These are phyloP conservation scores for Chaetomiaceae sp. DNA, from an alignment of 2,329 filamentous ascomycete genomes.

Conservation along the genomic window DNA sequence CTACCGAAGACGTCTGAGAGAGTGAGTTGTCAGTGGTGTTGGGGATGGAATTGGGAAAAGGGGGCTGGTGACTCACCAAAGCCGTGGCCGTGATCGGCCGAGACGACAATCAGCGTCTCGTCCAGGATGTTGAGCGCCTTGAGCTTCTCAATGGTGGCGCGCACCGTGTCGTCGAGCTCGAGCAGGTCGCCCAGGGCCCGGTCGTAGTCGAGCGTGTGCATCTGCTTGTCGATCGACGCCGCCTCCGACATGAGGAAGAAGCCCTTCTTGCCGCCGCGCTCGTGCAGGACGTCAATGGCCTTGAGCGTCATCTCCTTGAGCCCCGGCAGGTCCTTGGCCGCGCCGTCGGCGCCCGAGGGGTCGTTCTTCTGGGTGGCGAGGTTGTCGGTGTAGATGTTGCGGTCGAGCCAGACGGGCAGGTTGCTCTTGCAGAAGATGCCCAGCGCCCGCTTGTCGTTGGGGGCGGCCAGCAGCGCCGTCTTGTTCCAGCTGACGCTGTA, in stretches of 20 bases:
- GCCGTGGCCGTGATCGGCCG: slow-evolving; percentile 84
- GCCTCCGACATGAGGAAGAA: slow-evolving; percentile 89
- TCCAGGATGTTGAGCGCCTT: slow-evolving; percentile 61
- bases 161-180: slow-evolving; percentile 79
- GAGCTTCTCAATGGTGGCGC: slow-evolving; percentile 68
- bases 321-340: slow-evolving; percentile 72
- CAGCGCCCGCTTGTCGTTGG: slow-evolving; percentile 60
- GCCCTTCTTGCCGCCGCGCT: slow-evolving; percentile 61
- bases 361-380: slow-evolving; percentile 62
- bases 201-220: slow-evolving; percentile 82
- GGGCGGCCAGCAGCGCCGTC: slow-evolving; percentile 58
- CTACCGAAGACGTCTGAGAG: slow-evolving; percentile 62
- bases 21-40: background rate
- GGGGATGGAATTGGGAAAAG: background rate
- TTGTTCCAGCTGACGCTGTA: slow-evolving; percentile 73
- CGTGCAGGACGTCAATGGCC: slow-evolving; percentile 73
- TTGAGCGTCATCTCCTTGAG: slow-evolving; percentile 89
- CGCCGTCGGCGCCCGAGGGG: slow-evolving; percentile 58
- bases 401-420: slow-evolving; percentile 81
- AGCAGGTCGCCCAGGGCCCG: slow-evolving; percentile 79
- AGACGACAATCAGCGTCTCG: slow-evolving; percentile 74
- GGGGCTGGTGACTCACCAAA: slow-evolving; percentile 55
- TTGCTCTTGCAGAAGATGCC: slow-evolving; percentile 73
- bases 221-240: slow-evolving; percentile 84
- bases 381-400: slow-evolving; percentile 74